A percentile compares a stretch with the other conserved stretches of the same genome.
Evolutionary conservation across 768 basidiomycete species (phyloP).

Genomic region (Boletus tylopilopsis): DNA sequence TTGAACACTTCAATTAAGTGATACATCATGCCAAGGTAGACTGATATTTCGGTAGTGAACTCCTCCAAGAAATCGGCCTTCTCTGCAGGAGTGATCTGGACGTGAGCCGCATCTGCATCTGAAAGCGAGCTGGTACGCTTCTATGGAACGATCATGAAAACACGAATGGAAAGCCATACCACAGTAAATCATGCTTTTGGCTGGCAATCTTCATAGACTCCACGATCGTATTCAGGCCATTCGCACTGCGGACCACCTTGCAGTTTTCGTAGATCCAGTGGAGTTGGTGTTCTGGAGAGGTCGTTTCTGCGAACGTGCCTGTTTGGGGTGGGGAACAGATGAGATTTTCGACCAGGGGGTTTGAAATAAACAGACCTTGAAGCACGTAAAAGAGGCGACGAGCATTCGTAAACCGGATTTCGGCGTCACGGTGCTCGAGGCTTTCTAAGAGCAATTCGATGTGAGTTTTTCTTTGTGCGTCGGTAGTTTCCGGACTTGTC

Average conservation of each 20-base stretch:
- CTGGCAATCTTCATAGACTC: slow-evolving; percentile 89
- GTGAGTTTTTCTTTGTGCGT: slow-evolving; percentile 62
- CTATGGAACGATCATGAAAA: slow-evolving; percentile 1
- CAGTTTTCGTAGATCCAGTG: slow-evolving; percentile 96
- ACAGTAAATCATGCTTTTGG: slow-evolving; percentile 79
- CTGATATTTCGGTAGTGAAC: slow-evolving; percentile 85
- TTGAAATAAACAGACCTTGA: slow-evolving; percentile 57
- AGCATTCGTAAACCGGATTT: slow-evolving; percentile 82
- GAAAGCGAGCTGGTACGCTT: slow-evolving; percentile 57
- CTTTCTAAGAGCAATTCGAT: slow-evolving; percentile 81
- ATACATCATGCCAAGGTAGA: slow-evolving; percentile 94
- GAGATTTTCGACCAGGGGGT: background rate
- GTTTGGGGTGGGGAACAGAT: slow-evolving; percentile 8
- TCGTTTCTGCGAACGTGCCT: slow-evolving; percentile 91
- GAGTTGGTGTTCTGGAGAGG: slow-evolving; percentile 89
- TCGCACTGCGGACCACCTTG: slow-evolving; percentile 76
- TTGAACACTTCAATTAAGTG: slow-evolving; percentile 93
- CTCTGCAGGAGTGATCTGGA: slow-evolving; percentile 67
- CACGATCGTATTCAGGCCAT: slow-evolving; percentile 79
- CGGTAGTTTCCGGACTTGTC: slow-evolving; percentile 56
- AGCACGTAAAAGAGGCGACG: slow-evolving; percentile 85
- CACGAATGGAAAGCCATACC: slow-evolving; percentile 39
- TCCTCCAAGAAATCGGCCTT: slow-evolving; percentile 83
- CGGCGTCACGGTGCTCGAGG: slow-evolving; percentile 81
- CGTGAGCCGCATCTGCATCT: slow-evolving; percentile 68